phyloP scores from a whole-genome alignment of 805 yeast genomes.

The Kurtzmaniella cleridarum region DNA sequence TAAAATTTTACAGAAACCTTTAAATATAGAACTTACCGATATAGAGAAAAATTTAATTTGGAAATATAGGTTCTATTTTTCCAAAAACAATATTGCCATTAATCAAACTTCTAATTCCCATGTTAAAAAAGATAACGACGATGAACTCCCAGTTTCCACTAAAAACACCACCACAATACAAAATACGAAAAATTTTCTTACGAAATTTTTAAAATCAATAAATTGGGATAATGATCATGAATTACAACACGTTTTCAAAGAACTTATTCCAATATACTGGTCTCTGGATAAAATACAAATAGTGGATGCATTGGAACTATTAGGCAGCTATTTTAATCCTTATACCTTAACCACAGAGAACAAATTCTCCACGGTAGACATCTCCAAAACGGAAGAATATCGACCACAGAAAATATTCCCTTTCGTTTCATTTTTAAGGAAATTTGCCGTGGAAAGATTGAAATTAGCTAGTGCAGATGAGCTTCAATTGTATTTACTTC shows the following conservation, averaged over 20 bases:
- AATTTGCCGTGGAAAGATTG: slow-evolving; percentile 83
- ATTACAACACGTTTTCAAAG: slow-evolving; percentile 66
- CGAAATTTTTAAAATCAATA: slow-evolving; percentile 81
- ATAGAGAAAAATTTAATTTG: slow-evolving; percentile 84
- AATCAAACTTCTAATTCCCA: slow-evolving; percentile 25
- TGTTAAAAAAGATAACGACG: slow-evolving; percentile 5
- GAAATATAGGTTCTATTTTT: slow-evolving; percentile 78
- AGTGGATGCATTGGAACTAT: slow-evolving; percentile 79
- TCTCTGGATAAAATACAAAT: slow-evolving; percentile 65
- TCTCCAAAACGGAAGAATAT: slow-evolving; percentile 9
- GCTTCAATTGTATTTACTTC: slow-evolving; percentile 74
- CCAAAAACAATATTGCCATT: slow-evolving; percentile 45
- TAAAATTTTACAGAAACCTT: slow-evolving; percentile 67
- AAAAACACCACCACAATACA: slow-evolving; percentile 37
- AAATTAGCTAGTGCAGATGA: slow-evolving; percentile 76
- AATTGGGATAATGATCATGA: slow-evolving; percentile 86
- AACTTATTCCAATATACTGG: slow-evolving; percentile 59
- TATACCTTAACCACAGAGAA: slow-evolving; percentile 18
- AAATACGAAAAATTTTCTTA: slow-evolving; percentile 46
- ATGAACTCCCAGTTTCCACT: slow-evolving; percentile 7
- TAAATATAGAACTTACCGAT: slow-evolving; percentile 74
- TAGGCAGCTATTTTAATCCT: slow-evolving; percentile 71
- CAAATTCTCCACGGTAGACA: slow-evolving; percentile 1
- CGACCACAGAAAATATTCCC: slow-evolving; percentile 26
- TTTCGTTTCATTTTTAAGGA: slow-evolving; percentile 58